These are phyloP conservation scores for Trichoderma atrobrunneum DNA, from an alignment of 2,329 filamentous ascomycete genomes.

Conservation along the genomic window DNA sequence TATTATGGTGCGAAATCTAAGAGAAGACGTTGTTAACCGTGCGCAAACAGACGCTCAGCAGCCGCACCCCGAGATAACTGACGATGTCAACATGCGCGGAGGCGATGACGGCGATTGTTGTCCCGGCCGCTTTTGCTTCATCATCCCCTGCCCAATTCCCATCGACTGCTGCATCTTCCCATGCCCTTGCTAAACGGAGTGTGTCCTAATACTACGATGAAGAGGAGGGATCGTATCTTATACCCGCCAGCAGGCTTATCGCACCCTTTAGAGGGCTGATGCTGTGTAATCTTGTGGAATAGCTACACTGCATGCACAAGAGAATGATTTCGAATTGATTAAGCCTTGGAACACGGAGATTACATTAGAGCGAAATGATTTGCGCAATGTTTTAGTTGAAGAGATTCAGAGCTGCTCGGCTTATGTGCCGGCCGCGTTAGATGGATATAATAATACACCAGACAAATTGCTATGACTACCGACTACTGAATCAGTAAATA, in stretches of 20 bases:
- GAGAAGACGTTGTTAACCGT: not conserved
- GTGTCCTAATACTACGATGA: not conserved
- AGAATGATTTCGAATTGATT: not conserved
- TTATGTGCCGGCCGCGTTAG: not conserved
- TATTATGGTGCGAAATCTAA: not conserved
- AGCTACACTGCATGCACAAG: not conserved
- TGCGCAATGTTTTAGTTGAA: not conserved
- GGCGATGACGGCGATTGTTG: conserved; percentile 25
- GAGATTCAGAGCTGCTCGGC: not conserved
- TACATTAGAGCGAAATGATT: not conserved
- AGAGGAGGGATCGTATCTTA: not conserved
- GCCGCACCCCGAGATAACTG: conserved; percentile 24
- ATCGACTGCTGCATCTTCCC: conserved; percentile 35
- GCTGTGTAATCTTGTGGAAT: not conserved
- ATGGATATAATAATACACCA: not conserved
- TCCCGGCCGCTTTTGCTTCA: conserved; percentile 38
- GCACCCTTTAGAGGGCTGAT: not conserved
- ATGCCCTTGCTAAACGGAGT: conserved; percentile 25
- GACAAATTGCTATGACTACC: not conserved
- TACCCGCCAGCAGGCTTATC: not conserved
- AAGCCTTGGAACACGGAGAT: not conserved
- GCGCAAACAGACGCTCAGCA: conserved; percentile 14
- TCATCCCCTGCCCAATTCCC: conserved; percentile 38
- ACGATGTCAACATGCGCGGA: conserved; percentile 31
- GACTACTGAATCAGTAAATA: not conserved